Base-by-base conservation (phyloP, 768 basidiomycete species). In the Hygrocybe coccinea region DNA sequence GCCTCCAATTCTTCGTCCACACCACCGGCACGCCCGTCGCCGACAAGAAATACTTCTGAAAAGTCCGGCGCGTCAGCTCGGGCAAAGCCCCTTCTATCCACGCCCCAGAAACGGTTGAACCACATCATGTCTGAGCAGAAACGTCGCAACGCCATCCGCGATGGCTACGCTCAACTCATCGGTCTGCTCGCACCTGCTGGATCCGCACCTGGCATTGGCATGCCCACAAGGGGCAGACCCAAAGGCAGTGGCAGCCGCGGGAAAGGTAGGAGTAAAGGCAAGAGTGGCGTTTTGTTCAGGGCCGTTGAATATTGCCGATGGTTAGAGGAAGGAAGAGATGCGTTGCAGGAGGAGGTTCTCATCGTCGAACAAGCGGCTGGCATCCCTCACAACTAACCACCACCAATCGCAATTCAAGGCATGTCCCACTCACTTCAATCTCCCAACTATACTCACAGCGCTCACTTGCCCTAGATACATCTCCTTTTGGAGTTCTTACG, bases 101-200 rank as follows among this genome's bases (percentile, higher is more conserved):
- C 83, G 3, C 90, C 90, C 0, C 90, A 95, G 70, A 92, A 93
- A 65, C 82, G 91, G 11, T 80, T 91, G 14, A 93, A 94, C 67
- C 91, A 95, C 74, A 94, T 95, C 76, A 85, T 91, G 81, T 92
- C 90, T 6, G 93, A 95, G 67, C 92, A 95, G 71, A 91, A 91
- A 64, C 88, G 93, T 7, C 84, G 93, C 9, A 95, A 95, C 64
- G 89, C 89, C 50, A 95, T 95, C 61, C 85, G 90, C 39, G 86
- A 90, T 59, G 91, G 91, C 38, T 95, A 94, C 70, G 84, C 89
- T 1, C 89, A 92, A 65, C 73, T 95, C 39, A 92, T 91, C 33
- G 73, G 85, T 0, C 74, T 95, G 21, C 84, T 95, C 52, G 84
- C 89, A 0, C 88, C 90, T n/a, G 85, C 83, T 4, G 89, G 88